Base-by-base conservation (phyloP, 345 rosid species). In the Salix koriyanagi region DNA sequence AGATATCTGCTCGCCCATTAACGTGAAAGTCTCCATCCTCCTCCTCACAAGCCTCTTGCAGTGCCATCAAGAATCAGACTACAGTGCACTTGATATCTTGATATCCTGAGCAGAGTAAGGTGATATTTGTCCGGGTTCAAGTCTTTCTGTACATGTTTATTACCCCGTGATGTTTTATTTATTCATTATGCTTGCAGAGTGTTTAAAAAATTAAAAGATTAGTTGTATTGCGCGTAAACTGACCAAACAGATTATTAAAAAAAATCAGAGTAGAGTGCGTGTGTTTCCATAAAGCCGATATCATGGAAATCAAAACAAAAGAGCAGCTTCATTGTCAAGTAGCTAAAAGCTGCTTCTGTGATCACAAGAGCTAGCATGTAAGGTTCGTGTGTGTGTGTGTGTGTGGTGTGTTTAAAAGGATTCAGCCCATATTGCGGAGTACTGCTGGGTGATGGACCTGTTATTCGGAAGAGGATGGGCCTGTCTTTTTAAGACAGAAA, bases 1-100 rank as follows among this genome's bases (percentile, higher is more conserved):
- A 77, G 72, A 71, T 83, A 80, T 82, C 46, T 85, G 83, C 73
- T 77, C 42, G 25, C 42, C 81, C 85, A 70, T 83, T 69, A 61
- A 72, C 70, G 81, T 83, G 79, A 83, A 80, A 79, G 30, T 72
- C 67, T n/a, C 9, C 36, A 30, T 23, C 46, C 2, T 11, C 44
- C 23, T 34, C 26, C 50, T 73, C 71, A 3, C 64, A 42, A 21
- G 15, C 30, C 69, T 36, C 3, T 26, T 58, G 6, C 26, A 14
- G 70, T 50, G 18, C 73, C n/a, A 52, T 36, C 60, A 75, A 71
- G 85, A 81, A 85, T 85, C 85, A 80, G 86, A 83, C 77, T 56
- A 82, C 36, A 2, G 14, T 73, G 67, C 67, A 34, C 36, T 34
- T 34, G 36, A 4, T 3, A 3, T 4, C 4, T 32, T 32, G 4